A percentile compares a stretch with the other conserved stretches of the same genome.
These are phyloP conservation scores for Taphrina pruni DNA, from an alignment of 1,139 yeast species.

Conservation along the genomic window DNA sequence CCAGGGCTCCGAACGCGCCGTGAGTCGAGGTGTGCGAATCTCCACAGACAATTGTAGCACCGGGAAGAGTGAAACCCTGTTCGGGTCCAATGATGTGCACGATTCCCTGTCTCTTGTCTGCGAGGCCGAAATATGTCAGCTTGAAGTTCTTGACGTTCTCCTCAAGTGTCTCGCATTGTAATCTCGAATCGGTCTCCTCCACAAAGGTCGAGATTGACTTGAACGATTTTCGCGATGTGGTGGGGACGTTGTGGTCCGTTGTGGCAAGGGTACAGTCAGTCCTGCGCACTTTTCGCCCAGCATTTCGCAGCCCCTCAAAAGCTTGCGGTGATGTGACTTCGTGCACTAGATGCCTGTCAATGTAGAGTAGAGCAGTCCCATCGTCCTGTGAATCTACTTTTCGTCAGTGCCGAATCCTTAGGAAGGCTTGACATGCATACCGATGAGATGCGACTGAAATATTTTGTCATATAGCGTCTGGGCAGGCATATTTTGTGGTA, in stretches of 20 bases:
- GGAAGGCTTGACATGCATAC: not conserved
- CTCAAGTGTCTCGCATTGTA: slow-evolving; percentile 91
- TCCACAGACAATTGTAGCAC: slow-evolving; percentile 98
- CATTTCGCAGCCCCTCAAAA: slow-evolving; percentile 88
- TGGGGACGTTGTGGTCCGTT: slow-evolving; percentile 97
- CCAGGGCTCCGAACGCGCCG: slow-evolving; percentile 98
- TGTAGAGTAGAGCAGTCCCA: slow-evolving; percentile 82
- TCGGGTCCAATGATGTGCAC: slow-evolving; percentile 99
- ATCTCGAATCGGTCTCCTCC: slow-evolving; percentile 85
- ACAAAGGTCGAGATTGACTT: slow-evolving; percentile 80
- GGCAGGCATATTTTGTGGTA: not conserved
- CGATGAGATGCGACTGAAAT: slow-evolving; percentile 25
- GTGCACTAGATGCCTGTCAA: slow-evolving; percentile 95
- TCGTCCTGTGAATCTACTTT: slow-evolving; percentile 74
- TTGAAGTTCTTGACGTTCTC: slow-evolving; percentile 88
- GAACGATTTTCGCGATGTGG: slow-evolving; percentile 77
- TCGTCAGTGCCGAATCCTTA: not conserved
- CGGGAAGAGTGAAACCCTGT: slow-evolving; percentile 97
- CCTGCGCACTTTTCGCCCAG: slow-evolving; percentile 88
- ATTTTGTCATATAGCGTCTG: slow-evolving; percentile 27
- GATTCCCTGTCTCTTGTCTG: slow-evolving; percentile 92
- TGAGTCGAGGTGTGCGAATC: slow-evolving; percentile 98
- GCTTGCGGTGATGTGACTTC: slow-evolving; percentile 99
- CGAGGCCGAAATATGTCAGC: slow-evolving; percentile 91
- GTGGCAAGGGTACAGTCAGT: slow-evolving; percentile 95